Base-by-base conservation (phyloP, 306 rosid species). In the Casuarina equisetifolia region DNA sequence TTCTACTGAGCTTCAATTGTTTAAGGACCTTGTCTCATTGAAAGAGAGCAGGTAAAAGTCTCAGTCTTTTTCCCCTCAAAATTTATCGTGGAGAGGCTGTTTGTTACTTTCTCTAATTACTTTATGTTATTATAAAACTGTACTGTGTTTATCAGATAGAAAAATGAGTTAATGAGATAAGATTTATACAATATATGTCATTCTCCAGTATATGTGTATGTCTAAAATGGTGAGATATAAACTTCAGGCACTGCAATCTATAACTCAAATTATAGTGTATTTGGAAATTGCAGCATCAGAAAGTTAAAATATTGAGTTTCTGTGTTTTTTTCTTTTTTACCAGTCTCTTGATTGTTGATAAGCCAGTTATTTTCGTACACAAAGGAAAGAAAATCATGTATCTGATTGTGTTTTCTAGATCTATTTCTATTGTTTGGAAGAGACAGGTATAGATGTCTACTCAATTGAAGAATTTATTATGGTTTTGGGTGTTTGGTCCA, bases 11-110 rank as follows among this genome's bases (percentile, higher is more conserved):
- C 89, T 95, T 53, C 91, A 90, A 83, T 84, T 92, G 81, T 95
- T 92, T 84, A 92, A 91, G 91, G 90, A 90, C 81, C 79, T 88
- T 67, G 92, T 81, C 76, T n/a, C 97, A 19, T 19, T 17, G 72
- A 91, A 95, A 82, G 97, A 95, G 84, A 83, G 90, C 90, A 91
- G 97, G 99, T 95, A 86, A 89, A 25, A 77, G 42, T 43, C 78
- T 79, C 19, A 49, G 59, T 15, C 15, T 40, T 68, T 42, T 42
- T 2, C 9, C 71, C 43, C 25, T 8, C 71, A 40, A 43, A 38
- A 35, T 46, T 9, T 9, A 50, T 55, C 79, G 15, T 61, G 71
- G 48, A 63, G 20, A 35, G 55, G 40, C 45, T 73, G 82, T 17
- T 51, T 32, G 19, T 49, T 70, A n/a, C 42, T 35, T 61, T 55